phyloP scores from a whole-genome alignment of 768 basidiomycete species.

The Sistotremastrum niveocremeum region DNA sequence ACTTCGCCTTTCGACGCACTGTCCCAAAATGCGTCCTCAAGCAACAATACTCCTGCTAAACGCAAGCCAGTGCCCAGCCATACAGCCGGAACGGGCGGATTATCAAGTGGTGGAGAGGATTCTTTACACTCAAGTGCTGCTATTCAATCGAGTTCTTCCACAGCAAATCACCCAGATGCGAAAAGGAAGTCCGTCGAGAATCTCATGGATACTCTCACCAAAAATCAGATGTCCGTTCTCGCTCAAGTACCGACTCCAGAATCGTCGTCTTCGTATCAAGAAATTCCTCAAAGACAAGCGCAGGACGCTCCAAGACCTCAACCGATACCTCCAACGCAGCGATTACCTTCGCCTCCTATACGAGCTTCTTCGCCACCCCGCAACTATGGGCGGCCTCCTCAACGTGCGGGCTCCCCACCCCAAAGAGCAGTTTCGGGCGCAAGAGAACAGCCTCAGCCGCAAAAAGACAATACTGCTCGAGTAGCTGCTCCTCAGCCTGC shows the following conservation, averaged over 20 bases:
- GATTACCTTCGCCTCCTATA: no score
- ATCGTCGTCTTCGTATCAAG: conserved; percentile 1
- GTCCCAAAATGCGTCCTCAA: conserved; percentile 26
- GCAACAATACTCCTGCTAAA: conserved; percentile 42
- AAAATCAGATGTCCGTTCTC: conserved; percentile 24
- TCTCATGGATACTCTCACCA: conserved; percentile 58
- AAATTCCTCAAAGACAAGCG: no score
- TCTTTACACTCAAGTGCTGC: conserved; percentile 34
- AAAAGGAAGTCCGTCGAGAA: conserved; percentile 80
- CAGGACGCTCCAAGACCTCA: no score
- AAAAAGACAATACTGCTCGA: no score
- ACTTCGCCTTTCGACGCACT: conserved; percentile 77
- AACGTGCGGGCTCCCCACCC: no score
- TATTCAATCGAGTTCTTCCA: conserved; percentile 7
- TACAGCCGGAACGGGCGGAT: not conserved
- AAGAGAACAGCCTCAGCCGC: no score
- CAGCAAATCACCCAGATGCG: conserved; percentile 29
- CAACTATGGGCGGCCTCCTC: no score
- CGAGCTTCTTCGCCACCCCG: no score
- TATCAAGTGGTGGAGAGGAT: conserved; percentile 40
- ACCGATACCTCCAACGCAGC: no score
- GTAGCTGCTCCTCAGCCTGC: no score
- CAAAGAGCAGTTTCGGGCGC: no score
- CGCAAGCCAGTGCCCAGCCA: conserved; percentile 18
- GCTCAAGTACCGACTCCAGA: conserved; percentile 23